Evolutionary conservation across 768 basidiomycete species (phyloP), one percentile per base, ranked within the genome.

Genomic region (Phylloporus sp.): DNA sequence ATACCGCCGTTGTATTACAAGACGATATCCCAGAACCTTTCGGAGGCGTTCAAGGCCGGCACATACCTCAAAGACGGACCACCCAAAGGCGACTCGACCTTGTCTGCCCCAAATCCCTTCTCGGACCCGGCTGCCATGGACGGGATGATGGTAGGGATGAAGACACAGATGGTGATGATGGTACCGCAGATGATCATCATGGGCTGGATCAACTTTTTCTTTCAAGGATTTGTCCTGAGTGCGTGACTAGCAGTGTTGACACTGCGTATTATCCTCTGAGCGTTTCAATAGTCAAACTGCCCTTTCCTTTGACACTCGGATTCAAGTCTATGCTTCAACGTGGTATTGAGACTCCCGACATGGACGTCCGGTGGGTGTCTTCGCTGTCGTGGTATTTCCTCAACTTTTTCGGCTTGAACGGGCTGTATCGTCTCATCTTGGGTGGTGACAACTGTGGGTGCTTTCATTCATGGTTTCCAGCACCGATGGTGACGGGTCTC

Each of bases 171-270:
- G 80, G 93, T 97, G 44, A 95, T 97, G 90, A 97, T 98, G 90
- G 88, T 95, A 13, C 91, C 90, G 16, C 90, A 98, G 72, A 97
- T 97, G 88, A 79, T 97, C 54, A 92, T 98, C 59, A 98, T 98
- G 95, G 95, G 94, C 46, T 98, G 95, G 91, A 97, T 99, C 73
- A 97, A 94, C 70, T 93, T 95, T 70, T 99, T 99, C 83, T 99
- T 98, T 75, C 89, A 95, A 63, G 97, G 97, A 26, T 97, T 98
- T 67, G 90, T 99, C 52, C 79, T 97, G 52, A 97, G 95, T 98
- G 67, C 70, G 95, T 84, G 32, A 40, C 47, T 47, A 2, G 3
- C 32, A 20, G 35, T 38, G 46, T 27, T 48, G 47, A 23, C 31
- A 42, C 38, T 20, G 24, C 36, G 45, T 23, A 16, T 39, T 27